phyloP scores from a whole-genome alignment of 495 filamentous ascomycete species.

The Hyphodiscus hymeniophilus region DNA sequence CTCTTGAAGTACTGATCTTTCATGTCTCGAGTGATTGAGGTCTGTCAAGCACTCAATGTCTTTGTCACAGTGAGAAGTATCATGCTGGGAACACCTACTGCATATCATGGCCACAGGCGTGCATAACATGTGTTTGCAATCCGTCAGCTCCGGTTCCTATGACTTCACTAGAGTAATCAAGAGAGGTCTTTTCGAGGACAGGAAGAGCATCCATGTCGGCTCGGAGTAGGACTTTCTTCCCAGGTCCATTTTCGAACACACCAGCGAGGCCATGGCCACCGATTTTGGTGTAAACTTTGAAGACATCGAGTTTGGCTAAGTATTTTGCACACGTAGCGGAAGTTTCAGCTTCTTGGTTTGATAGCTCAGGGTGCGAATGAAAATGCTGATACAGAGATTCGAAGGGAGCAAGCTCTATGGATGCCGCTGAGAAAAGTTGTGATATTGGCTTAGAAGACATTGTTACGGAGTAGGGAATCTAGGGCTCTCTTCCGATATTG shows the following conservation, averaged over 20 bases:
- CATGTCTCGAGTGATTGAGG: too few relatives aligned
- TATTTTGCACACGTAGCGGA: constrained; percentile 22
- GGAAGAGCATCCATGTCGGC: constrained; percentile 57
- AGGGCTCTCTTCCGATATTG: too few relatives aligned
- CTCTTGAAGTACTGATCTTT: too few relatives aligned
- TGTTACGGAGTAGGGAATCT: too few relatives aligned
- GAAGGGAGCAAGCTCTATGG: constrained; percentile 5
- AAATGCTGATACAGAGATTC: constrained; percentile 40
- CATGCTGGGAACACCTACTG: too few relatives aligned
- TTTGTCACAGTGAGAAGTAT: too few relatives aligned
- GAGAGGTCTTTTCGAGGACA: constrained; percentile 41
- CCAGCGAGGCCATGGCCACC: constrained; percentile 50
- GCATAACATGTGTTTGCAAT: constrained; percentile 44
- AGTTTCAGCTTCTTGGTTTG: constrained; percentile 34
- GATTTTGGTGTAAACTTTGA: constrained; percentile 37
- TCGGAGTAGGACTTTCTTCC: constrained; percentile 43
- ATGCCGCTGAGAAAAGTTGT: too few relatives aligned
- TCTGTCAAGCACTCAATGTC: too few relatives aligned
- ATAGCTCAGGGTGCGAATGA: constrained; percentile 43
- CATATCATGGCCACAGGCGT: constrained; percentile 58
- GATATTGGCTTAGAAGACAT: too few relatives aligned
- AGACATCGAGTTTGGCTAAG: constrained; percentile 32
- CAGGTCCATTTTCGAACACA: constrained; percentile 43
- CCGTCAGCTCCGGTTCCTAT: constrained; percentile 30
- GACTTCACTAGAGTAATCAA: constrained; percentile 44